Percentiles rank a stretch among this genome's conserved stretches.
phyloP scores from a whole-genome alignment of 129 eudicot species.

The Pulicaria dysenterica region DNA sequence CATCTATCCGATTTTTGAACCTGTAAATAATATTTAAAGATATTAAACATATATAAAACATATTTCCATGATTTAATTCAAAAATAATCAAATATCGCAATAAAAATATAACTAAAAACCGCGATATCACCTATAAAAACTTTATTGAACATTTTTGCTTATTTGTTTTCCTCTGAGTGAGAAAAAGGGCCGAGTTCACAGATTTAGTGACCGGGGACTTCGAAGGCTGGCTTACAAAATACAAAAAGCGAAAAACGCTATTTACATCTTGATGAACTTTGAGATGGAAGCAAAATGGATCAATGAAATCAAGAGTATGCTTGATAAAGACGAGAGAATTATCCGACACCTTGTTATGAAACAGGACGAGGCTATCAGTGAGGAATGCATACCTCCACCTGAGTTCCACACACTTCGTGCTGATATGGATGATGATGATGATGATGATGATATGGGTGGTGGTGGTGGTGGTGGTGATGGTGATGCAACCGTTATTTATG shows the following conservation, averaged over 20 bases:
- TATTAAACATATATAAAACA: no score
- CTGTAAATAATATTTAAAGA: no score
- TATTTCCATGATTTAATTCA: no score
- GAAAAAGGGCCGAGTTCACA: slow-evolving; percentile 83
- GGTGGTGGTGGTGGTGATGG: slow-evolving; percentile 40
- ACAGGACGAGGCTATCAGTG: slow-evolving; percentile 74
- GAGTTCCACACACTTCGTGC: slow-evolving; percentile 67
- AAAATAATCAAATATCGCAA: no score
- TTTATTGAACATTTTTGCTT: neutral
- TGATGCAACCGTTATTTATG: slow-evolving; percentile 31
- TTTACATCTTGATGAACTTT: slow-evolving; percentile 82
- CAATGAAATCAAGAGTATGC: slow-evolving; percentile 72
- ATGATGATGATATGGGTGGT: slow-evolving; percentile 47
- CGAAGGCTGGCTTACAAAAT: slow-evolving; percentile 79
- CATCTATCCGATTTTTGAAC: no score
- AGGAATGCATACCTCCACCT: slow-evolving; percentile 87
- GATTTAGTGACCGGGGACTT: slow-evolving; percentile 93
- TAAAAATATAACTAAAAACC: no score
- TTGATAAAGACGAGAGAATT: slow-evolving; percentile 82
- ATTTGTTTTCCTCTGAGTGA: slow-evolving; percentile 43
- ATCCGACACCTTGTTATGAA: slow-evolving; percentile 95
- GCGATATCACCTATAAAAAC: no score
- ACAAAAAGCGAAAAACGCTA: slow-evolving; percentile 72
- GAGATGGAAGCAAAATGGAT: slow-evolving; percentile 81
- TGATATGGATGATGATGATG: slow-evolving; percentile 61